phyloP scores from a whole-genome alignment of 2,329 filamentous ascomycete genomes.

The Cadophora sp. region DNA sequence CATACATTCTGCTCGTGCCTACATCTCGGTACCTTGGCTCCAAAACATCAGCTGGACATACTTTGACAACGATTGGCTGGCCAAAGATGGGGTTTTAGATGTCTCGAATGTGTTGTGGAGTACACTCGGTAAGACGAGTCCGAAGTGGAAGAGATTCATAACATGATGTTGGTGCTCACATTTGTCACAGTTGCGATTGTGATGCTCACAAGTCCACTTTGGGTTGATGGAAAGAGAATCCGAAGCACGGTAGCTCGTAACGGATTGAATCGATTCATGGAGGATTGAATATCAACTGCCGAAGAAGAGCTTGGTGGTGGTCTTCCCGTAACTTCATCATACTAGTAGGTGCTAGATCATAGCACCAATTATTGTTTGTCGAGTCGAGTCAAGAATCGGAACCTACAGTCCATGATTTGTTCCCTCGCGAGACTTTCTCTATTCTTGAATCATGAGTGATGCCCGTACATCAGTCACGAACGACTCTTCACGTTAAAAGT shows the following conservation, averaged over 20 bases:
- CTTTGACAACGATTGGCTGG: conserved; percentile 52
- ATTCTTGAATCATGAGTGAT: conserved; percentile 1
- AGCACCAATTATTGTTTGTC: not conserved
- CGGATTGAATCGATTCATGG: conserved; percentile 33
- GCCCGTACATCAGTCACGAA: not conserved
- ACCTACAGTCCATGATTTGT: not conserved
- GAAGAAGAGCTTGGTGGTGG: not conserved
- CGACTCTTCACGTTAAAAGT: not conserved
- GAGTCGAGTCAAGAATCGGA: not conserved
- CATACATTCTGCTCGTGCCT: not conserved
- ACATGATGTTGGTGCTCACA: not conserved
- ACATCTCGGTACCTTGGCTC: not conserved
- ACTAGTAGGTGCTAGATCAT: not conserved
- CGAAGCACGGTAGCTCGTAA: conserved; percentile 33
- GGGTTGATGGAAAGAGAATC: conserved; percentile 36
- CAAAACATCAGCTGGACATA: conserved; percentile 38
- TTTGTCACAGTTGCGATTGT: conserved; percentile 26
- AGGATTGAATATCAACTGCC: conserved; percentile 17
- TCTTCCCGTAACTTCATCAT: not conserved
- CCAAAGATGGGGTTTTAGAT: conserved; percentile 43
- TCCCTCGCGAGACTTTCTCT: not conserved
- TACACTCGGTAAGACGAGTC: conserved; percentile 24
- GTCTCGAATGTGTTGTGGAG: conserved; percentile 50
- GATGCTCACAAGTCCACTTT: conserved; percentile 34
- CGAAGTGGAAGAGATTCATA: not conserved